Percentiles rank a stretch among this genome's conserved stretches.
Conservation (phyloP, 805 yeast species). For the Tetrapisispora fleetii region DNA sequence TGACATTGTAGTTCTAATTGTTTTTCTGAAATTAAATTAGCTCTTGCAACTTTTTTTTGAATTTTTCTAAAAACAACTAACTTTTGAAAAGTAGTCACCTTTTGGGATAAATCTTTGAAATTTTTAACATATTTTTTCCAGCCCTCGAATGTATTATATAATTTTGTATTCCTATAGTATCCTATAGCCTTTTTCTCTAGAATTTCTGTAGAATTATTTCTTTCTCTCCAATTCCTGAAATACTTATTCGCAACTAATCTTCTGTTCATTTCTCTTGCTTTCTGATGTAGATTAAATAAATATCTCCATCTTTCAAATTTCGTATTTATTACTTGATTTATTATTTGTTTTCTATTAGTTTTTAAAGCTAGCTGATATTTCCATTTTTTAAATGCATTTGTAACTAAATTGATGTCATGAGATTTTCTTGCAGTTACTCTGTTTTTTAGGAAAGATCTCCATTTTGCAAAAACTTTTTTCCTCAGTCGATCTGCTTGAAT, state of each 20-base stretch:
- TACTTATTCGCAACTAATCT: too few relatives aligned
- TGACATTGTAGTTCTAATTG: neutral
- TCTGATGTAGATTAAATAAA: neutral
- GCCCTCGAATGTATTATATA: neutral
- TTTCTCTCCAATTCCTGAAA: neutral
- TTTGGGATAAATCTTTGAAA: neutral
- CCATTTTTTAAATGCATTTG: neutral
- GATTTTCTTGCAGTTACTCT: constrained; percentile 2
- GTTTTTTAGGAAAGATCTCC: constrained; percentile 6
- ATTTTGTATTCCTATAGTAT: neutral
- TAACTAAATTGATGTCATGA: neutral
- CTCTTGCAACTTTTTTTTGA: neutral
- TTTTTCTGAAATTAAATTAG: neutral
- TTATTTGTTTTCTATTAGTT: neutral
- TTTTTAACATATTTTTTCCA: neutral
- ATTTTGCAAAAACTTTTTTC: constrained; percentile 1
- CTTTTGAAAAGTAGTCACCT: neutral
- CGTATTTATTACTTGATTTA: neutral
- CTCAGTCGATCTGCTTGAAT: constrained; percentile 5
- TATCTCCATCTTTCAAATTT: neutral
- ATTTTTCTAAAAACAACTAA: too few relatives aligned
- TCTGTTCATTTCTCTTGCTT: neutral
- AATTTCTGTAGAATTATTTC: neutral
- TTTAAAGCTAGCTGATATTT: neutral
- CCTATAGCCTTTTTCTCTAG: neutral